Evolutionary conservation across 176 grass and related monocot genomes (phyloP), one percentile per base, ranked within the genome.

Genomic region (Avena sativa): DNA sequence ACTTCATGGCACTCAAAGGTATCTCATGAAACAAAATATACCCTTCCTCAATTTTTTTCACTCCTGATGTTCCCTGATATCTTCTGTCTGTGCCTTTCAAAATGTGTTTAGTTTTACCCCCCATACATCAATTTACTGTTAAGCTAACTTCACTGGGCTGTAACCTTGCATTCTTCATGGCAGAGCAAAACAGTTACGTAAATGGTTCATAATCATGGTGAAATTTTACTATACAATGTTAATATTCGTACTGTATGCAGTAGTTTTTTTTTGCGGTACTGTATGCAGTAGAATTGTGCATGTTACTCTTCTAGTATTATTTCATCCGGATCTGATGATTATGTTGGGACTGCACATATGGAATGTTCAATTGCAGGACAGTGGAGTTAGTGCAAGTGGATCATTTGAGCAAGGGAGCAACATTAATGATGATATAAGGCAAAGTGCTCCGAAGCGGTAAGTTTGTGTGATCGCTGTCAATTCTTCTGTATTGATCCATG

Each of bases 331-430:
- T 82, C 12, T 21, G 30, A 26, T 62, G 9, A 40, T 57, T 85
- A 43, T 82, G 20, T 44, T 58, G 67, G 26, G 19, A 40, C 16
- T 47, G 48, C 53, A 40, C n/a, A 51, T 87, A 68, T 86, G 25
- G 9, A 14, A 78, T 81, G 70, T 74, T 82, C 21, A 69, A 76
- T 92, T 77, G 57, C 84, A 99, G 94, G 97, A 99, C 65, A 89
- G 89, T 61, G 94, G 94, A 93, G 79, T 86, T 38, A 90, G 85
- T 99, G 94, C 90, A 63, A 93, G 89, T 93, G 91, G 85, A 16
- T 93, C 97, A 52, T 95, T 93, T 87, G 97, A 99, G 55, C 94
- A 93, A 87, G 91, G 76, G 48, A 96, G 92, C 87, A 98, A 90
- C 83, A 88, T 88, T 73, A 91, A 92, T 40, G 97, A 98, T 79